phyloP scores from a whole-genome alignment of 306 rosid species.

The Acmispon strigosus region DNA sequence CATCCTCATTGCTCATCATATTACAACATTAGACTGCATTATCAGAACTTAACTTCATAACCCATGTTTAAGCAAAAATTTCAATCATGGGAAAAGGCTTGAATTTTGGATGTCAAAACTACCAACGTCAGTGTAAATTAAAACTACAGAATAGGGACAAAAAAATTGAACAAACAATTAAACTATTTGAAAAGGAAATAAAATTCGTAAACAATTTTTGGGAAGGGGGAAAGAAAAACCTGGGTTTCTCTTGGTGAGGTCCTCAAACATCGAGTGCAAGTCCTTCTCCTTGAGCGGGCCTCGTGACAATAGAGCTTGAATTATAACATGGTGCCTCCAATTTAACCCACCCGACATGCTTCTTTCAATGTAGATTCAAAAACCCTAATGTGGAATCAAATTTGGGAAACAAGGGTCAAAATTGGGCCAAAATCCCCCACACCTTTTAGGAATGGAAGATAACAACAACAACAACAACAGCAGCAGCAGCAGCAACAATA shows the following conservation, averaged over 20 bases:
- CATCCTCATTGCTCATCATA: neutral
- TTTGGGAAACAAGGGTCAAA: neutral
- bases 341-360: conserved; percentile 51
- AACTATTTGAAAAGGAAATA: neutral
- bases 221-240: conserved; percentile 31
- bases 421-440: neutral
- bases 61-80: neutral
- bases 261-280: conserved; percentile 53
- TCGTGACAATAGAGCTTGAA: conserved; percentile 78
- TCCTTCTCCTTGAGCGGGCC: conserved; percentile 70
- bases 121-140: neutral
- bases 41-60: neutral
- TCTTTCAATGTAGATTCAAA: conserved; percentile 9
- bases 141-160: neutral
- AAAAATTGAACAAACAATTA: neutral
- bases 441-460: neutral
- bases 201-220: neutral
- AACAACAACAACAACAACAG: too few species aligned
- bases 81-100: neutral
- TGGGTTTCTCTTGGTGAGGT: conserved; percentile 64
- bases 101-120: neutral
- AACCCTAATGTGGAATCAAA: conserved; percentile 25
- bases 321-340: conserved; percentile 60
- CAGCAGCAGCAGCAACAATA: too few species aligned
- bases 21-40: neutral